phyloP scores from a whole-genome alignment of 192 early-diverging fungal species.

The Linnemannia exigua region DNA sequence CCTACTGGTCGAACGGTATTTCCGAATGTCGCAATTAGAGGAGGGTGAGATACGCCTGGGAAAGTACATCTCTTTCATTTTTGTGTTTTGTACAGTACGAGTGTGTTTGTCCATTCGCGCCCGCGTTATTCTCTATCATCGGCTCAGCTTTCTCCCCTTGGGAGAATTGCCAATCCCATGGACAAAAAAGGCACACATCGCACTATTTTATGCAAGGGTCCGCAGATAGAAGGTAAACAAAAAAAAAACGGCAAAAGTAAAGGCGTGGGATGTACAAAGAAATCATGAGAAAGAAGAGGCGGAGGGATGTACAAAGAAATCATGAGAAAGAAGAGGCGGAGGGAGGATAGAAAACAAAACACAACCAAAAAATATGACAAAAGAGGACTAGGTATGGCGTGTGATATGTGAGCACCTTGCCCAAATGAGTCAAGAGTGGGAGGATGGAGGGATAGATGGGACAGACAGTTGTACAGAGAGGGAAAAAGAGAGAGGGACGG shows the following conservation, averaged over 20 bases:
- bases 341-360: not conserved
- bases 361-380: too few species aligned
- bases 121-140: not conserved
- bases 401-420: not conserved
- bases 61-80: not conserved
- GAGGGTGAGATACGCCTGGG: not conserved
- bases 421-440: not conserved
- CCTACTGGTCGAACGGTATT: not conserved
- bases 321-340: not conserved
- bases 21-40: not conserved
- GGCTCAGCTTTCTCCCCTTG: not conserved
- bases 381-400: not conserved
- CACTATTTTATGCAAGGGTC: conserved; percentile 3
- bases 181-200: not conserved
- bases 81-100: too few species aligned
- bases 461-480: not conserved
- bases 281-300: not conserved
- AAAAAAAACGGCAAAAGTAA: not conserved
- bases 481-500: not conserved
- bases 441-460: not conserved
- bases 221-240: not conserved
- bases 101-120: too few species aligned
- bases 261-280: not conserved
- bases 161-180: not conserved
- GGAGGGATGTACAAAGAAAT: not conserved